Conservation (phyloP, 2,329 filamentous ascomycete genomes). For the Phyllosticta citribraziliensis region DNA sequence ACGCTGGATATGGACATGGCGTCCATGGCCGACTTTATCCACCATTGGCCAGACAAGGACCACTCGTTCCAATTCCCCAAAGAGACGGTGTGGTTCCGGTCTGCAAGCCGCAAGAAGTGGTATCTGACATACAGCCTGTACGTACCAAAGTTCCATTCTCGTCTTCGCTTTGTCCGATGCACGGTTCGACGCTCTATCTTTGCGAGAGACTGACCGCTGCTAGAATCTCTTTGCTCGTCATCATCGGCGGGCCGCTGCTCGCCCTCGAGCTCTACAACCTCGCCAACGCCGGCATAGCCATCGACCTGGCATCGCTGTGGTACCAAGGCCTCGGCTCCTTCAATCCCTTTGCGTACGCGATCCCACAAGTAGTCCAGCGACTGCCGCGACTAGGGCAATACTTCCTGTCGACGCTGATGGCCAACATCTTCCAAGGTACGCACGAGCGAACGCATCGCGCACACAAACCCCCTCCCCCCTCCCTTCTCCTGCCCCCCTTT, state of each 20-base stretch:
- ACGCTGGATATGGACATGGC: slow-evolving; percentile 8
- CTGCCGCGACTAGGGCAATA: not conserved
- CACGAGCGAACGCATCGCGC: no score
- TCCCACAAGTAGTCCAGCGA: not conserved
- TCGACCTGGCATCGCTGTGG: not conserved
- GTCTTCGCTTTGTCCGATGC: no score
- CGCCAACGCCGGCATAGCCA: not conserved
- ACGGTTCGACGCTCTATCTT: no score
- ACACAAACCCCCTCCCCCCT: no score
- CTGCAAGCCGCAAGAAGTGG: not conserved
- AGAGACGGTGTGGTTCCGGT: not conserved
- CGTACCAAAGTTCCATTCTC: not conserved
- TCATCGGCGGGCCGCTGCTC: not conserved
- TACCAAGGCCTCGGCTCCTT: not conserved
- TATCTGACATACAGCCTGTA: not conserved
- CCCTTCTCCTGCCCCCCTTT: no score
- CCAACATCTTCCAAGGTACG: slow-evolving; percentile 7
- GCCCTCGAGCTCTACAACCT: not conserved
- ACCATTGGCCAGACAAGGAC: no score
- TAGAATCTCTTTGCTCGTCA: not conserved
- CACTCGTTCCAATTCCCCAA: not conserved
- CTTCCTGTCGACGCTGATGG: not conserved
- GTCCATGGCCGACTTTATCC: not conserved
- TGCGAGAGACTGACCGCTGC: not conserved
- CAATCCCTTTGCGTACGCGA: not conserved